Evolutionary conservation across 1,139 yeast genomes (phyloP).

Genomic region (Scheffersomyces titani): DNA sequence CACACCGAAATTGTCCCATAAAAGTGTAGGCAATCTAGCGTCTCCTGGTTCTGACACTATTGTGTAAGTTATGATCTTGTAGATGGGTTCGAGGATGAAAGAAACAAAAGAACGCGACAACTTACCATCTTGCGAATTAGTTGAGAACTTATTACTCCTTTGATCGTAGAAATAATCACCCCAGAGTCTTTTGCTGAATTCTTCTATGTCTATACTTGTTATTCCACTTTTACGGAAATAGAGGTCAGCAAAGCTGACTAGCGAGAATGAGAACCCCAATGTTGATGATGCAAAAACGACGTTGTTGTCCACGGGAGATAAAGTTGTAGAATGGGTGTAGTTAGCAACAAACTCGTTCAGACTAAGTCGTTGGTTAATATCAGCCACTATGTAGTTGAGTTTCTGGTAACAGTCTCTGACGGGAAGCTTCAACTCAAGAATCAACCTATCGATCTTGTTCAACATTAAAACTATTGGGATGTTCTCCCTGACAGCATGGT

Average conservation of each 20-base stretch:
- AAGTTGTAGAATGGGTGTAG: constrained; percentile 27
- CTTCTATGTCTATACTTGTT: constrained; percentile 33
- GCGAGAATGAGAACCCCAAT: constrained; percentile 63
- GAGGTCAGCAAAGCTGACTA: constrained; percentile 61
- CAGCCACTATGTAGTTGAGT: constrained; percentile 60
- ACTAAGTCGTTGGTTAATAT: constrained; percentile 55
- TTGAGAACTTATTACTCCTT: constrained; percentile 45
- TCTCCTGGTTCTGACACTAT: constrained; percentile 54
- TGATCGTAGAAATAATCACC: constrained; percentile 65
- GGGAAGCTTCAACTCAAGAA: constrained; percentile 75
- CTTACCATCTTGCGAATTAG: constrained; percentile 26
- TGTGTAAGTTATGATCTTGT: constrained; percentile 67
- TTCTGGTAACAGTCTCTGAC: constrained; percentile 75
- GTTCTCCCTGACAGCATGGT: constrained; percentile 48
- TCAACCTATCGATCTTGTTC: constrained; percentile 83
- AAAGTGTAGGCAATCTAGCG: constrained; percentile 33
- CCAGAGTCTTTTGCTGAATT: constrained; percentile 67
- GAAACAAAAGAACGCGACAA: constrained; percentile 59
- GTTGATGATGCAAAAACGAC: constrained; percentile 74
- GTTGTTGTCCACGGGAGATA: constrained; percentile 68
- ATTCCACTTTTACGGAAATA: constrained; percentile 39
- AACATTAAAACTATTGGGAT: constrained; percentile 61
- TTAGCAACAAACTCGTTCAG: constrained; percentile 23
- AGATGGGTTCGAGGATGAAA: constrained; percentile 77
- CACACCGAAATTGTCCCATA: constrained; percentile 51